Evolutionary conservation across 2,329 filamentous ascomycete species (phyloP).

Genomic region (Pseudonectria foliicola): DNA sequence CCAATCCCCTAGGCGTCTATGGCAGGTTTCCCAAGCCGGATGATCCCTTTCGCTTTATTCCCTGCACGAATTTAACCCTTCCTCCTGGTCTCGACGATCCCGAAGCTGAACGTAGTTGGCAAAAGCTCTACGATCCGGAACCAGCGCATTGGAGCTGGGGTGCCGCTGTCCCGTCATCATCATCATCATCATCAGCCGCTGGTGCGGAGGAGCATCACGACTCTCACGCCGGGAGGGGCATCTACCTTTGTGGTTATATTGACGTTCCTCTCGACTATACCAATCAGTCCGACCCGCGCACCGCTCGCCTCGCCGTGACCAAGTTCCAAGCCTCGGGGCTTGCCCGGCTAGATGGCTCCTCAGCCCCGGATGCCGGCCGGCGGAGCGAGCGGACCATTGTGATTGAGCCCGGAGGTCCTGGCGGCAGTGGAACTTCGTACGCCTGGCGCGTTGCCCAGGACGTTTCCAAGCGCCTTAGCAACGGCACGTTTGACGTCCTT

Average conservation of each 20-base stretch:
- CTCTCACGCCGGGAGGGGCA: slow-evolving; percentile 32
- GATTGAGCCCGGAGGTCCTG: slow-evolving; percentile 44
- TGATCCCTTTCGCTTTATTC: slow-evolving; percentile 42
- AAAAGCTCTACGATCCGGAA: slow-evolving; percentile 34
- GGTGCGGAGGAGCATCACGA: slow-evolving; percentile 14
- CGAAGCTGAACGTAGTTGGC: slow-evolving; percentile 32
- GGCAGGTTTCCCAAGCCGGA: slow-evolving; percentile 30
- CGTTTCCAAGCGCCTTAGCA: slow-evolving; percentile 34
- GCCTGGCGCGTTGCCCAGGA: slow-evolving; percentile 31
- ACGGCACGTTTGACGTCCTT: slow-evolving; percentile 38
- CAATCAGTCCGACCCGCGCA: slow-evolving; percentile 35
- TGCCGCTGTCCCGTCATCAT: too few relatives aligned
- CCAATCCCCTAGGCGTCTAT: neutral
- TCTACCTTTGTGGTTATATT: slow-evolving; percentile 42
- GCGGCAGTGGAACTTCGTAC: slow-evolving; percentile 38
- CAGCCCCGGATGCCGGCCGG: slow-evolving; percentile 14
- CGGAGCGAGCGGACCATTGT: slow-evolving; percentile 42
- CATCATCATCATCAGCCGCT: neutral
- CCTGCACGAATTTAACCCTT: slow-evolving; percentile 36
- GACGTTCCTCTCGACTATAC: slow-evolving; percentile 43
- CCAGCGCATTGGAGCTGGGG: slow-evolving; percentile 42
- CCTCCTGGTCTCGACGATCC: slow-evolving; percentile 35
- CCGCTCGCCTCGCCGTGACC: slow-evolving; percentile 40
- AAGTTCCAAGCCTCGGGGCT: slow-evolving; percentile 43
- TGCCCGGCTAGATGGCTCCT: slow-evolving; percentile 15